Base-by-base conservation (phyloP, 2,329 filamentous ascomycete genomes). In the Bertia moriformis region DNA sequence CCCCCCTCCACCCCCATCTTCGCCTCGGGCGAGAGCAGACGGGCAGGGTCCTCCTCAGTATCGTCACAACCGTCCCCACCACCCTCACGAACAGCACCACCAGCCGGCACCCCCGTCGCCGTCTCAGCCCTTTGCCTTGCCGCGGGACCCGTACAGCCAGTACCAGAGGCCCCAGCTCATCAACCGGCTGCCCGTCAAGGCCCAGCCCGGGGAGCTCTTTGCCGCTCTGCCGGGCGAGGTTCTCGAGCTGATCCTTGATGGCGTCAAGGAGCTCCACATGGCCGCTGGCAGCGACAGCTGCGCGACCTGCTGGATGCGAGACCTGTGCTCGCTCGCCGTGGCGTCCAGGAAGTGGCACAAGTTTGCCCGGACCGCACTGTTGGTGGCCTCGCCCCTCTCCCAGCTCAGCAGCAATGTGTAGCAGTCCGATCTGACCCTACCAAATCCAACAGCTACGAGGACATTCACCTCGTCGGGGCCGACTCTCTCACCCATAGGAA, bases 291-390 rank as follows among this genome's bases (percentile, higher is more conserved):
- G 64, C 44, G 54, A 56, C 22, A 75, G 71, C 52, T 79, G 75
- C 49, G 65, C 72, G 14, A 78, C 75, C 14, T 79, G 75, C 51
- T 77, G 71, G 69, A 75, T 76, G 70, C 63, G 75, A 38, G 73
- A 80, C 47, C 55, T 68, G 19, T 69, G 65, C 45, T 65, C 63
- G 32, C 51, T 77, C 30, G 61, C 66, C 10, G 41, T 72, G 10
- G 59, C 62, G 27, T 68, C 65, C 14, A 63, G 62, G 43, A 73
- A 67, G 47, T 68, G 69, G 57, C 58, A 66, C 47, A 64, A 63
- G 44, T 63, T 62, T 30, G 71, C 70, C 4, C 62, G 66, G 15
- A 53, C 56, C 15, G 65, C 65, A 13, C 51, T 77, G 62, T 76
- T 57, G 60, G 66, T 55, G 17, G 3, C n/a, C 3, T 14, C 37